A percentile compares a stretch with the other conserved stretches of the same genome.
These are phyloP conservation scores for Gaeumannomyces tritici DNA, from an alignment of 2,329 filamentous ascomycete genomes.

Conservation along the genomic window DNA sequence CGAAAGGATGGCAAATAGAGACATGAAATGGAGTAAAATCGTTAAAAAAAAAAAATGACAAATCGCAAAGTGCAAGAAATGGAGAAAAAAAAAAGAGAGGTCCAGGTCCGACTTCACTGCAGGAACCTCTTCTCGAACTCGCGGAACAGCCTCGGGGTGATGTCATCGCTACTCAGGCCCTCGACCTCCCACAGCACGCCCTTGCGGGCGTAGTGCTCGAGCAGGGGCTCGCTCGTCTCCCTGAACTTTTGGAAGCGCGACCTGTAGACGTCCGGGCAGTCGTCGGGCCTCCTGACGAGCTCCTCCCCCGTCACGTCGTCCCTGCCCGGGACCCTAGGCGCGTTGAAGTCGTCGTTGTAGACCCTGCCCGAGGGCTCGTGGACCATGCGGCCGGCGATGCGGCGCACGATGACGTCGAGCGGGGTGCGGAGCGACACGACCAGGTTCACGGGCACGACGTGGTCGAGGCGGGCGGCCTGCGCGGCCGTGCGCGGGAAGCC, in stretches of 20 bases:
- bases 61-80: background rate
- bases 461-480: constrained; percentile 71
- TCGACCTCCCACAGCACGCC: constrained; percentile 80
- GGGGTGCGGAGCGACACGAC: constrained; percentile 83
- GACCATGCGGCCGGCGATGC: constrained; percentile 88
- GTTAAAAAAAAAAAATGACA: background rate
- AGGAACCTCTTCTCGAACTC: constrained; percentile 75
- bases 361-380: constrained; percentile 85
- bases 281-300: constrained; percentile 74
- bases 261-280: constrained; percentile 79
- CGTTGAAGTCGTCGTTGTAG: constrained; percentile 92
- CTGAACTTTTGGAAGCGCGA: constrained; percentile 73
- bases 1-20: background rate
- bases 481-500: constrained; percentile 84
- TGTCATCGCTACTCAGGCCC: constrained; percentile 89
- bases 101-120: background rate
- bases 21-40: background rate
- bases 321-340: constrained; percentile 66
- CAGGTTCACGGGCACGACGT: constrained; percentile 86
- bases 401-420: constrained; percentile 73
- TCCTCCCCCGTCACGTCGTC: constrained; percentile 89
- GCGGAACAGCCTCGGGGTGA: constrained; percentile 75
- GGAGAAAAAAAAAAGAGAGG: background rate
- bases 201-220: constrained; percentile 81
- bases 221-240: constrained; percentile 72